phyloP scores from a whole-genome alignment of 768 basidiomycete genomes.

The Kwoniella pini region DNA sequence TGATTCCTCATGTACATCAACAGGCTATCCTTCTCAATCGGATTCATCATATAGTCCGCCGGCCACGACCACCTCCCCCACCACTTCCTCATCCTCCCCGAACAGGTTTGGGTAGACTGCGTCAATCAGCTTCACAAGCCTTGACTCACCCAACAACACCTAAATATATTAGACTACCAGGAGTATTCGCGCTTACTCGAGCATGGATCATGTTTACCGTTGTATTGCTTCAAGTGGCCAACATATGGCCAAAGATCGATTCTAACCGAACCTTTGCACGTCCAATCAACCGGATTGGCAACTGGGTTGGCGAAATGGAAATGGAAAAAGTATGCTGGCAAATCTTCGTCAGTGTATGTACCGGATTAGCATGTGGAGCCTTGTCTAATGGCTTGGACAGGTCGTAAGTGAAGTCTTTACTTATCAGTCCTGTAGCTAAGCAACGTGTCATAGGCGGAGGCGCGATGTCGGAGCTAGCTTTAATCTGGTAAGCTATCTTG shows the following conservation, averaged over 20 bases:
- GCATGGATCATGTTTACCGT: constrained; percentile 44
- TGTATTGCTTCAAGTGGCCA: constrained; percentile 45
- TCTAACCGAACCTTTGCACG: constrained; percentile 11
- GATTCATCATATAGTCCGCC: constrained; percentile 48
- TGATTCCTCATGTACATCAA: neutral
- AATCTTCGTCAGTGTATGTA: constrained; percentile 48
- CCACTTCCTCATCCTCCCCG: constrained; percentile 34
- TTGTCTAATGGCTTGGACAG: constrained; percentile 46
- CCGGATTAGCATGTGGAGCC: constrained; percentile 36
- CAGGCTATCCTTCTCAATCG: constrained; percentile 48
- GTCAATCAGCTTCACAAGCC: constrained; percentile 18
- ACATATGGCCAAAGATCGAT: constrained; percentile 36
- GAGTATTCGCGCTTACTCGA: constrained; percentile 33
- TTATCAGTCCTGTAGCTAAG: neutral
- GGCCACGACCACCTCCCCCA: constrained; percentile 38
- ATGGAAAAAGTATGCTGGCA: constrained; percentile 50
- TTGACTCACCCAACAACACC: constrained; percentile 31
- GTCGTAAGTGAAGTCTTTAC: constrained; percentile 23
- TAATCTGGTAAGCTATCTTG: constrained; percentile 44
- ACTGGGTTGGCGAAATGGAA: constrained; percentile 43
- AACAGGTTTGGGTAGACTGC: constrained; percentile 18
- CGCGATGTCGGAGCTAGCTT: constrained; percentile 43
- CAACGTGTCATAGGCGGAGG: constrained; percentile 23
- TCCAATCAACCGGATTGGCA: constrained; percentile 19
- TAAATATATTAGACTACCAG: constrained; percentile 40